Evolutionary conservation across 1,139 yeast genomes (phyloP), one percentile per base, ranked within the genome.

Genomic region (Sugiyamaella xylanicola): DNA sequence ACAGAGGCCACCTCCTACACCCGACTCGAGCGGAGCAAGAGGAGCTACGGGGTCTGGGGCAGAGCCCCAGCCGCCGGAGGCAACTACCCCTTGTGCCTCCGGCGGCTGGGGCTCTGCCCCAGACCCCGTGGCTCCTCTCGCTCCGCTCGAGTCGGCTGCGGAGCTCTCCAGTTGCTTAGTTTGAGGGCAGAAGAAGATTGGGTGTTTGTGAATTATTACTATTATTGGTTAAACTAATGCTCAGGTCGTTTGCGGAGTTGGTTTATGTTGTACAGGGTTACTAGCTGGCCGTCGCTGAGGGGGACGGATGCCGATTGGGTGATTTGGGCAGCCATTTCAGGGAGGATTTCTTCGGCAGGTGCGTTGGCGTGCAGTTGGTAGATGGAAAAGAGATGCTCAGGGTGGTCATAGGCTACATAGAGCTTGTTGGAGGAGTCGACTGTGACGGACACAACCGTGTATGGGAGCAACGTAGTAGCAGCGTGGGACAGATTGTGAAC

Each of bases 201-300:
- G n/a, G n/a, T n/a, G n/a, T n/a, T n/a, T n/a, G n/a, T n/a, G n/a
- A n/a, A n/a, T n/a, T n/a, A 42, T n/a, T 22, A 7, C 4, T n/a
- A 5, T 29, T 32, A 45, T 35, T 20, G n/a, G 9, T 35, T 20
- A 15, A 3, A 19, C 32, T 66, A 81, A 65, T 87, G 90, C 68
- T 89, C 96, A 61, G 95, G 87, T 71, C 95, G 84, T 73, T 90
- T 90, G 67, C 96, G 84, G 63, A 90, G 77, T 45, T 83, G 78
- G 58, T 81, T 79, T 39, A 83, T 77, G 53, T 79, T 78, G 69
- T 86, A 87, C 63, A 89, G 77, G 15, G 93, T 88, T 61, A 82
- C 83, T 53, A 82, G 71, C 15, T 84, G 85, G 55, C 69, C 78
- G 61, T 58, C 40, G 9, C 48, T 73, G 1, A 65, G 51, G 2